These are phyloP conservation scores for Tirmania nivea DNA, from an alignment of 495 filamentous ascomycete genomes.

Conservation along the genomic window DNA sequence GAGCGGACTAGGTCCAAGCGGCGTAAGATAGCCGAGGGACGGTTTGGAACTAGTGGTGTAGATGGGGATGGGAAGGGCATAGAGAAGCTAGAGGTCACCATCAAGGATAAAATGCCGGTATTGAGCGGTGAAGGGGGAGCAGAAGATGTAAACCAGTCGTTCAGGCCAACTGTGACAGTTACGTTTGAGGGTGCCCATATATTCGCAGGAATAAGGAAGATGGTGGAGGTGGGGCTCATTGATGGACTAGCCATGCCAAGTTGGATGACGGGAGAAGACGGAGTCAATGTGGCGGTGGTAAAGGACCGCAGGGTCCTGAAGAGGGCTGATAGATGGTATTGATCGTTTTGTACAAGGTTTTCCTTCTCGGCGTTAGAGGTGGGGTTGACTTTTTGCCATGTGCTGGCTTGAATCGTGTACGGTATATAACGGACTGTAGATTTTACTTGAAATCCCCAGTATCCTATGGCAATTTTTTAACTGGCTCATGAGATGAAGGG, in stretches of 20 bases:
- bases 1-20: conserved; percentile 20
- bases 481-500: no score
- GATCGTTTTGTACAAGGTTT: background rate
- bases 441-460: no score
- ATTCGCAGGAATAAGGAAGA: conserved; percentile 54
- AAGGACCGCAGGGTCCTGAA: conserved; percentile 26
- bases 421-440: no score
- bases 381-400: no score
- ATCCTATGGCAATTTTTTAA: no score
- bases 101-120: conserved; percentile 34
- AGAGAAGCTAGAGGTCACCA: conserved; percentile 36
- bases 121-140: conserved; percentile 18
- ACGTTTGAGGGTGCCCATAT: conserved; percentile 55
- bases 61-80: conserved; percentile 34
- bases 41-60: conserved; percentile 32
- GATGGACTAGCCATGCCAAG: conserved; percentile 61
- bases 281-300: conserved; percentile 48
- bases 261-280: conserved; percentile 80
- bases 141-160: conserved; percentile 20
- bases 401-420: no score
- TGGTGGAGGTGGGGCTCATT: conserved; percentile 46
- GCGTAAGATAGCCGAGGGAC: conserved; percentile 27
- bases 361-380: no score
- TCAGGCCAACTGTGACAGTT: conserved; percentile 37
- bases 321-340: background rate